These are phyloP conservation scores for Phialemonium atrogriseum DNA, from an alignment of 2,329 filamentous ascomycete genomes.

Conservation along the genomic window DNA sequence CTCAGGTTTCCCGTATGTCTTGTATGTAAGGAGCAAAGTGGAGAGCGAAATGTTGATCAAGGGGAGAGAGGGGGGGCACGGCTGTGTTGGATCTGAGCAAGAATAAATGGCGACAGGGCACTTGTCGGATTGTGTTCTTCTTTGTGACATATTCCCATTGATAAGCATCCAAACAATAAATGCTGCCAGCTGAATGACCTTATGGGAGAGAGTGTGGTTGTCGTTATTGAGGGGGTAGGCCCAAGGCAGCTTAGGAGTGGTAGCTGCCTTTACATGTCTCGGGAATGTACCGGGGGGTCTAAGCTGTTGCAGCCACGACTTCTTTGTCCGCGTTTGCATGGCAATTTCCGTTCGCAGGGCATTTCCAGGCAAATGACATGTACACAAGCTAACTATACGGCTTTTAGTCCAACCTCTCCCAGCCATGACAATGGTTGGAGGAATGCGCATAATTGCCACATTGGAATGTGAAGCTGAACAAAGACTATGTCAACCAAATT, in stretches of 20 bases:
- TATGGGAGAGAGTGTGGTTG: background rate
- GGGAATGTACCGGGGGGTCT: constrained; percentile 27
- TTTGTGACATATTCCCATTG: constrained; percentile 18
- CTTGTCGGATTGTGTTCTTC: constrained; percentile 21
- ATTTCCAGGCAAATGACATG: constrained; percentile 3
- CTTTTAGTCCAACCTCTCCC: constrained; percentile 8
- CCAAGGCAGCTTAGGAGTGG: background rate
- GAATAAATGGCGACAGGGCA: constrained; percentile 11
- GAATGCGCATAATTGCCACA: constrained; percentile 11
- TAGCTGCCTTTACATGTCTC: constrained; percentile 28
- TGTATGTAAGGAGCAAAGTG: constrained; percentile 1
- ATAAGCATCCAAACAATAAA: constrained; percentile 4
- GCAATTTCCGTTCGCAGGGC: constrained; percentile 3
- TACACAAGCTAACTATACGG: background rate
- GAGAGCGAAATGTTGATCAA: constrained; percentile 4
- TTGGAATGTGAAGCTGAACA: constrained; percentile 21
- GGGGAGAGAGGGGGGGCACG: background rate
- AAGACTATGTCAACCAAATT: constrained; percentile 29
- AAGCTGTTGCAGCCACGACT: constrained; percentile 13
- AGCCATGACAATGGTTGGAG: constrained; percentile 16
- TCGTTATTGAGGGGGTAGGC: background rate
- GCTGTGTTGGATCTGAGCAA: constrained; percentile 3
- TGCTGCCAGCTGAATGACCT: background rate
- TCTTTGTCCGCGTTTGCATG: constrained; percentile 23
- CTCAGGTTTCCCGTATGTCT: constrained; percentile 5